Evolutionary conservation across 2,329 filamentous ascomycete species (phyloP).

Genomic region (Albifimbria verrucaria): DNA sequence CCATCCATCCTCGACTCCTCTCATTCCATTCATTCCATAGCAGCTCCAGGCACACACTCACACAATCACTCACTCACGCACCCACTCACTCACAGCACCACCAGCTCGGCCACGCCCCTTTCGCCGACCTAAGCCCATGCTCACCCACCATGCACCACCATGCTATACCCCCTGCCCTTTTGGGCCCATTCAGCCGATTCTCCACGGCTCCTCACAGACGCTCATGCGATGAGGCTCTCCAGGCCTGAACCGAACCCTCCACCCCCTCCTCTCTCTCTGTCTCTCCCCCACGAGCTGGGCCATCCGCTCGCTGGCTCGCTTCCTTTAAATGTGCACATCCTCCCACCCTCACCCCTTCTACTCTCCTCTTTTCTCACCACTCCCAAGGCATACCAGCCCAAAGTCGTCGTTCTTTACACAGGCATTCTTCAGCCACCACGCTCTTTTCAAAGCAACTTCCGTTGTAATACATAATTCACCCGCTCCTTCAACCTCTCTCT

Average conservation of each 20-base stretch:
- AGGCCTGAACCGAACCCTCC: no score
- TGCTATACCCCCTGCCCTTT: no score
- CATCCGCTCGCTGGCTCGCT: no score
- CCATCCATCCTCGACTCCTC: neutral
- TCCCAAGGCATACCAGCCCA: constrained; percentile 12
- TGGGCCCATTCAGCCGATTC: neutral
- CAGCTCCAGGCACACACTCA: neutral
- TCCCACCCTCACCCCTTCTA: constrained; percentile 11
- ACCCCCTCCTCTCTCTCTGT: constrained; percentile 8
- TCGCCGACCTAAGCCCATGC: no score
- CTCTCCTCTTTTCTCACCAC: constrained; percentile 15
- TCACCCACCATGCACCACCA: no score
- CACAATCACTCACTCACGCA: no score
- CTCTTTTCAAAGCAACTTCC: constrained; percentile 21
- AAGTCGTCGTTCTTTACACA: constrained; percentile 25
- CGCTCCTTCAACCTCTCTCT: constrained; percentile 13
- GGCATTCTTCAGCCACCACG: constrained; percentile 24
- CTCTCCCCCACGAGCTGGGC: no score
- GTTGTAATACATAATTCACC: constrained; percentile 12
- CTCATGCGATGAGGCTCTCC: no score
- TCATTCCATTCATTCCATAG: neutral
- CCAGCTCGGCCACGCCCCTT: no score
- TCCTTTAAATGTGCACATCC: neutral
- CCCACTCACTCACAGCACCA: no score
- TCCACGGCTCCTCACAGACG: neutral